Base-by-base conservation (phyloP, 2,329 filamentous ascomycete genomes). In the Nannizzia gypsea region DNA sequence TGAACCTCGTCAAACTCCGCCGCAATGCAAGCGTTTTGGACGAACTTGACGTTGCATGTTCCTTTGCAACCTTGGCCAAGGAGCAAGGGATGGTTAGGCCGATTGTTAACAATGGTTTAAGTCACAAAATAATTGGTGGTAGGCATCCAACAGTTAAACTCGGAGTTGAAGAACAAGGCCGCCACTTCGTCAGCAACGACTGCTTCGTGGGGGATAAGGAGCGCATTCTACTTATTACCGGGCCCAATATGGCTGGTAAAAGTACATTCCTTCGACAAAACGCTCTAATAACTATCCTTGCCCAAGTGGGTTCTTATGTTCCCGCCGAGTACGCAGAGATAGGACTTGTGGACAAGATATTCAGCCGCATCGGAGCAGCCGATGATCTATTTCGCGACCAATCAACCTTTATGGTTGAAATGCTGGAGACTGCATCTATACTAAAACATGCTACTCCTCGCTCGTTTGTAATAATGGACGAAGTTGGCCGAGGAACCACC, bases 351-450 rank as follows among this genome's bases (percentile, higher is more conserved):
- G 93, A 99, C 74, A 90, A 92, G 67, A 87, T 99, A 59, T 97
- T 95, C 77, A 93, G 87, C 69, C 88, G 93, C 70, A 87, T 95
- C 22, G 93, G 93, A 1, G 95, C 90, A 0, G 93, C 92, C 1
- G 95, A 99, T 72, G 92, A 96, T 70, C 79, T 99, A n/a, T 96
- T 88, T 76, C 83, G 85, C 57, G 88, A 96, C 75, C 91, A 97
- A 73, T 96, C 90, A 58, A 99, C 95, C 0, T 99, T 99, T 74
- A 97, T 99, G 93, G 90, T 97, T 0, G 93, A 99, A 76, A 99
- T 99, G 93, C 81, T 96, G 1, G 93, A 99, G 74, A 96, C 93
- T 20, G 91, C 92, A 1, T 81, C 87, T 26, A 99, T 99, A 58
- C 80, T 99, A 58, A 88, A 87, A 62, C 81, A 88, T 65, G 92